Percentiles rank a stretch among this genome's conserved stretches.
These are phyloP conservation scores for Pyrenochaeta sp. DNA, from an alignment of 2,329 filamentous ascomycete species.

Conservation along the genomic window DNA sequence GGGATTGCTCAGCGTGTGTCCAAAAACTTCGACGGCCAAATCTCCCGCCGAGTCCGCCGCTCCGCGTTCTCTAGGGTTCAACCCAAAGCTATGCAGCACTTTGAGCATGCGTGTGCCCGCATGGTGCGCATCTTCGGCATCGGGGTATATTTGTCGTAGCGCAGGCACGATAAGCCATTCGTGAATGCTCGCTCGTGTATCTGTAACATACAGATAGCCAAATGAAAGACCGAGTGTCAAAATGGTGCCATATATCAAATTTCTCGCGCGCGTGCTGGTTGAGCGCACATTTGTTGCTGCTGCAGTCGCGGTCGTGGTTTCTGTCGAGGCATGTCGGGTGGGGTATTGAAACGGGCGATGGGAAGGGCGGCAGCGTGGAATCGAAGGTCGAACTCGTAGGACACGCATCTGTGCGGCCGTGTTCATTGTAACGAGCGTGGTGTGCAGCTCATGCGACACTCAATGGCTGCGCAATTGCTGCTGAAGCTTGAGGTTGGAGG, in stretches of 20 bases:
- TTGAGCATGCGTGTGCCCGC: slow-evolving; percentile 76
- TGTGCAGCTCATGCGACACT: slow-evolving; percentile 26
- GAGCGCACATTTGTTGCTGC: slow-evolving; percentile 49
- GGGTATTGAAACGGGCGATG: slow-evolving; percentile 25
- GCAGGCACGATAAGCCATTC: slow-evolving; percentile 65
- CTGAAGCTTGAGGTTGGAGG: slow-evolving; percentile 8
- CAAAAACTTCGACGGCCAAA: slow-evolving; percentile 74
- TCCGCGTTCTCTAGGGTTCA: slow-evolving; percentile 86
- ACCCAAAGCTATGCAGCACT: slow-evolving; percentile 73
- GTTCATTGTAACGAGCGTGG: slow-evolving; percentile 33
- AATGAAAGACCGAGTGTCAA: slow-evolving; percentile 58
- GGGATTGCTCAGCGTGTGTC: slow-evolving; percentile 79
- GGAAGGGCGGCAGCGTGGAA: slow-evolving; percentile 24
- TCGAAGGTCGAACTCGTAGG: slow-evolving; percentile 35
- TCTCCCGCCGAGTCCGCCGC: slow-evolving; percentile 62
- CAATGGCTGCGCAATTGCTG: slow-evolving; percentile 30
- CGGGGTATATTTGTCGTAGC: slow-evolving; percentile 71
- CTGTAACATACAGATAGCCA: slow-evolving; percentile 62
- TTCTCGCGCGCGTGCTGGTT: slow-evolving; percentile 56
- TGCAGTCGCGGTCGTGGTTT: slow-evolving; percentile 36
- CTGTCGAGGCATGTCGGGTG: slow-evolving; percentile 35
- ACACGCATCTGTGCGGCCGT: slow-evolving; percentile 39
- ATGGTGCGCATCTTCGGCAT: slow-evolving; percentile 93
- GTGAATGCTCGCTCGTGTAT: slow-evolving; percentile 63
- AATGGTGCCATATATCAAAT: slow-evolving; percentile 63